Conservation (phyloP, 2,329 filamentous ascomycete species). For the Cordyceps cicadae region DNA sequence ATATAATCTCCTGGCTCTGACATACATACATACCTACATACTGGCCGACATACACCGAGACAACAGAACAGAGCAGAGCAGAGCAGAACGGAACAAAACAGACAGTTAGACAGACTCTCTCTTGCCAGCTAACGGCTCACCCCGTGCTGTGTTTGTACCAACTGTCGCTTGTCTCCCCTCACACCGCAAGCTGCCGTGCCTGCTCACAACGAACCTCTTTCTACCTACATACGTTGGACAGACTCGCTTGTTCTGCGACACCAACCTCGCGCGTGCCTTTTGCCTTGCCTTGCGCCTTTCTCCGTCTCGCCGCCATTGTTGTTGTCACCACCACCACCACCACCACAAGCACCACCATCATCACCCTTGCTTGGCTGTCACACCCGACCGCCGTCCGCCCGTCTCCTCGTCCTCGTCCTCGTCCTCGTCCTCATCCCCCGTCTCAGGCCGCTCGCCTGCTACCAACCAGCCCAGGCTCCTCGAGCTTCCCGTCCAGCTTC, state of each 20-base stretch:
- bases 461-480: background rate
- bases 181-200: background rate
- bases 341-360: no score
- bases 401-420: background rate
- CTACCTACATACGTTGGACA: background rate
- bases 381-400: background rate
- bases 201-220: no score
- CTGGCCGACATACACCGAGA: no score
- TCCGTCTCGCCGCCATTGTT: background rate
- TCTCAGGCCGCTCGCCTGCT: background rate
- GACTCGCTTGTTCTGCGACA: background rate
- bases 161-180: background rate
- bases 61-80: no score
- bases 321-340: no score
- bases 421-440: background rate
- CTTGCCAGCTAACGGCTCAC: slow-evolving; percentile 3
- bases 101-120: background rate
- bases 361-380: background rate
- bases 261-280: background rate
- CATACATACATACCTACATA: no score
- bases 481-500: background rate
- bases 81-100: background rate
- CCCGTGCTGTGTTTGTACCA: background rate
- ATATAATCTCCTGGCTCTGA: background rate
- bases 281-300: background rate